Evolutionary conservation across 208 protist species (phyloP).

Genomic region (Leishmania lainsoni): DNA sequence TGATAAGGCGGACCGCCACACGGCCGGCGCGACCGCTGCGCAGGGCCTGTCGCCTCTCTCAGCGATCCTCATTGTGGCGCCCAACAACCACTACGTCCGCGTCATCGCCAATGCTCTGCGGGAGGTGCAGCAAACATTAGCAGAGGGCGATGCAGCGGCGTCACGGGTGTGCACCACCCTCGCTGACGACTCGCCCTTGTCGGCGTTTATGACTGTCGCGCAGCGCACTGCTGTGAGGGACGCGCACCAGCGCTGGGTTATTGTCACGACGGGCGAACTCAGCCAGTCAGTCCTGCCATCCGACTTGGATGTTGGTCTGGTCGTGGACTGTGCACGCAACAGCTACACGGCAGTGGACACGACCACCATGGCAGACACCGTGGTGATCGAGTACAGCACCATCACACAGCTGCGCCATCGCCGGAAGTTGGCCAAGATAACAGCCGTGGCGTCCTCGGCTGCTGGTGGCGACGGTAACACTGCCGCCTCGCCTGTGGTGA

Average conservation of each 20-base stretch:
- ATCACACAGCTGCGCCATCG: conserved; percentile 65
- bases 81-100: conserved; percentile 30
- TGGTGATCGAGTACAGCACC: conserved; percentile 58
- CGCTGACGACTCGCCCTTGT: conserved; percentile 23
- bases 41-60: conserved; percentile 14
- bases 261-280: conserved; percentile 63
- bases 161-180: conserved; percentile 33
- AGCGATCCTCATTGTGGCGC: conserved; percentile 33
- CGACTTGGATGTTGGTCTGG: conserved; percentile 58
- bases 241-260: conserved; percentile 37
- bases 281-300: conserved; percentile 73
- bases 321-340: conserved; percentile 80
- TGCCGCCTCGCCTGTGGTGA: conserved; percentile 44
- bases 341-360: conserved; percentile 53
- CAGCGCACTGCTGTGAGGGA: conserved; percentile 23
- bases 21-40: not conserved
- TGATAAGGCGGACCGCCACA: conserved; percentile 50
- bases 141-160: conserved; percentile 1
- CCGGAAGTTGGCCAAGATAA: conserved; percentile 47
- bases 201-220: conserved; percentile 29
- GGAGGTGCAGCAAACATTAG: conserved; percentile 8
- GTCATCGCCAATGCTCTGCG: conserved; percentile 20
- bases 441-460: not conserved
- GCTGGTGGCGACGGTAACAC: not conserved
- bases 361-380: conserved; percentile 42